A percentile compares a stretch with the other conserved stretches of the same genome.
Conservation (phyloP, 805 yeast genomes). For the Candida alai region DNA sequence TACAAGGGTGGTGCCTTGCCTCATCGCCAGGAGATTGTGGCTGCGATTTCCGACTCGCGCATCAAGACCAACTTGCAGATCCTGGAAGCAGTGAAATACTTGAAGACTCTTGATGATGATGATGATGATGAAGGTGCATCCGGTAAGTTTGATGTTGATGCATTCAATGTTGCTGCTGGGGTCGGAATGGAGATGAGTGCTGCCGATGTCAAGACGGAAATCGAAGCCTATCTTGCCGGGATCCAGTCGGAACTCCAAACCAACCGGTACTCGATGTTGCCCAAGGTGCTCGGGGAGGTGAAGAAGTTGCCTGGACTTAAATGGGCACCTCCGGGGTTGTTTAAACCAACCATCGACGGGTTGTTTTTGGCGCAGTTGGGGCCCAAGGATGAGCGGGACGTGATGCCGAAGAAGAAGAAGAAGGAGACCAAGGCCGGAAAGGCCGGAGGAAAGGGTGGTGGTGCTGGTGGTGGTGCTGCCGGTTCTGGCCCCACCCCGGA, state of each 20-base stretch:
- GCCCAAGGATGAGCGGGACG: conserved; percentile 94
- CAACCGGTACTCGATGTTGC: conserved; percentile 79
- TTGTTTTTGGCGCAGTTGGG: conserved; percentile 72
- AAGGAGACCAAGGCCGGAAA: conserved; percentile 30
- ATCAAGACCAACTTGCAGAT: conserved; percentile 71
- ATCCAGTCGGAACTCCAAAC: conserved; percentile 57
- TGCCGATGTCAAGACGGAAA: conserved; percentile 57
- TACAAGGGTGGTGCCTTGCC: conserved; percentile 55
- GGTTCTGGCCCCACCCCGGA: conserved; percentile 9
- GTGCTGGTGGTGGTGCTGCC: conserved; percentile 9
- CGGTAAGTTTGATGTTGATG: conserved; percentile 42
- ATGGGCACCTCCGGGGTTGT: conserved; percentile 87
- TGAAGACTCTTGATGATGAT: conserved; percentile 28
- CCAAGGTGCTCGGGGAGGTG: conserved; percentile 71
- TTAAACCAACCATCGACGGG: conserved; percentile 84
- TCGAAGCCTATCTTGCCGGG: conserved; percentile 54
- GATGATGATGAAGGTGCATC: conserved; percentile 36
- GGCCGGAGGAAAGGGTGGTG: conserved; percentile 14
- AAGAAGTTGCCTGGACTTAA: conserved; percentile 72
- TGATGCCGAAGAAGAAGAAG: conserved; percentile 72
- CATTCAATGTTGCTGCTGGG: conserved; percentile 62
- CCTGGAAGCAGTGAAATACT: conserved; percentile 73
- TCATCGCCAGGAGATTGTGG: conserved; percentile 49
- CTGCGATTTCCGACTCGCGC: conserved; percentile 61
- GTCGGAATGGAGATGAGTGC: conserved; percentile 73